A percentile compares a stretch with the other conserved stretches of the same genome.
These are phyloP conservation scores for Pulveroboletus sp. DNA, from an alignment of 768 basidiomycete species.

Conservation along the genomic window DNA sequence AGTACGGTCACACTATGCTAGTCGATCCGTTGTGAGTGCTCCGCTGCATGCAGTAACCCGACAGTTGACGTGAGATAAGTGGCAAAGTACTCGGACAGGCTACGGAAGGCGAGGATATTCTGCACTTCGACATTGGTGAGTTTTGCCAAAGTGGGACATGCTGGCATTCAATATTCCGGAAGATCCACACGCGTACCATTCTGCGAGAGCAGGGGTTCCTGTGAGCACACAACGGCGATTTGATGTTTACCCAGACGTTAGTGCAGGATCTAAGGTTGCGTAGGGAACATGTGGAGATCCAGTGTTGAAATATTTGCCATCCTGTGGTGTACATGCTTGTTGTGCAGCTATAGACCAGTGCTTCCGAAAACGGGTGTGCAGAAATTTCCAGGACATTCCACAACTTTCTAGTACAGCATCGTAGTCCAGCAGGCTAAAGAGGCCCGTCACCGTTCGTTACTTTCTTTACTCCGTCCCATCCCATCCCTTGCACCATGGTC, in stretches of 20 bases:
- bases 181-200: constrained; percentile 61
- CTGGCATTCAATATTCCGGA: constrained; percentile 23
- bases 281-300: background rate
- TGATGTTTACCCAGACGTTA: constrained; percentile 85
- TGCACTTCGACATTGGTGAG: constrained; percentile 81
- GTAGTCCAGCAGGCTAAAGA: constrained; percentile 27
- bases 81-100: constrained; percentile 73
- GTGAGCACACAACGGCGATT: constrained; percentile 90
- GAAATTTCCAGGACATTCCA: constrained; percentile 35
- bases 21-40: constrained; percentile 79
- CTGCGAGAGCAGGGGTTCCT: constrained; percentile 79
- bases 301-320: background rate
- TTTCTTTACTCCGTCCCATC: constrained; percentile 12
- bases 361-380: constrained; percentile 20
- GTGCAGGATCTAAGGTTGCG: constrained; percentile 16
- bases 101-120: constrained; percentile 70
- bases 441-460: constrained; percentile 10
- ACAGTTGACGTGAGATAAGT: constrained; percentile 40
- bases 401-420: constrained; percentile 32
- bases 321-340: background rate
- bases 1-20: constrained; percentile 91
- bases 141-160: constrained; percentile 1
- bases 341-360: background rate
- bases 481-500: constrained; percentile 46
- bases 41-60: background rate